Percentiles rank a stretch among this genome's conserved stretches.
phyloP scores from a whole-genome alignment of 257 asterid species.

The Prunella vulgaris region DNA sequence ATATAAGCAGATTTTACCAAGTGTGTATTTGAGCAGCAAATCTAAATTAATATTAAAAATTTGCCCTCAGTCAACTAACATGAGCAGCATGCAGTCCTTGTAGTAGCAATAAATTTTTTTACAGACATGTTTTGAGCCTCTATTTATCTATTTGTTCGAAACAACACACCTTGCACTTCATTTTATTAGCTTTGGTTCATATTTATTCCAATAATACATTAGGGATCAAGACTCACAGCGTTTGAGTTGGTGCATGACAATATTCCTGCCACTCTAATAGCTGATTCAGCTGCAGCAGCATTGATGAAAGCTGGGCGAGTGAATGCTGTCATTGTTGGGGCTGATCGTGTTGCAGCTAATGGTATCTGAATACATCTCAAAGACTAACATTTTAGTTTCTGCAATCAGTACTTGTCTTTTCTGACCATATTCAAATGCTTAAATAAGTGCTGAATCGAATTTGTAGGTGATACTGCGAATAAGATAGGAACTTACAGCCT shows the following conservation, averaged over 20 bases:
- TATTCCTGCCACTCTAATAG: conserved; percentile 86
- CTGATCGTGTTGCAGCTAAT: conserved; percentile 92
- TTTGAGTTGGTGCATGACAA: conserved; percentile 89
- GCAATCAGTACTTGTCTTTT: neutral
- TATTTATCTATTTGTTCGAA: neutral
- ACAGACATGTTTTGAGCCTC: neutral
- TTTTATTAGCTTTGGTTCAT: neutral
- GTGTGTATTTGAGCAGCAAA: neutral
- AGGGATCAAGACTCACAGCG: conserved; percentile 98
- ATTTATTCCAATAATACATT: conserved; percentile 20
- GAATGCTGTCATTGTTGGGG: conserved; percentile 91
- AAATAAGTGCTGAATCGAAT: neutral
- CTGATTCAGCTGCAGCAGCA: conserved; percentile 98
- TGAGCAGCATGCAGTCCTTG: neutral
- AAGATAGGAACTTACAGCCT: conserved; percentile 97
- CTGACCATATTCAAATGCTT: neutral
- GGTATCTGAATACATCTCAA: conserved; percentile 39
- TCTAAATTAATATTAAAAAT: neutral
- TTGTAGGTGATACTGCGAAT: conserved; percentile 92
- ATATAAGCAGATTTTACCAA: neutral
- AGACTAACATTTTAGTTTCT: neutral
- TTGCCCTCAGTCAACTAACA: neutral
- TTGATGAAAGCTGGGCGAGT: conserved; percentile 78
- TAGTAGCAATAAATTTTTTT: neutral
- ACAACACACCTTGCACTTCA: neutral